Evolutionary conservation across 2,329 filamentous ascomycete genomes (phyloP), one percentile per base, ranked within the genome.

Genomic region (Beauveria varroae): DNA sequence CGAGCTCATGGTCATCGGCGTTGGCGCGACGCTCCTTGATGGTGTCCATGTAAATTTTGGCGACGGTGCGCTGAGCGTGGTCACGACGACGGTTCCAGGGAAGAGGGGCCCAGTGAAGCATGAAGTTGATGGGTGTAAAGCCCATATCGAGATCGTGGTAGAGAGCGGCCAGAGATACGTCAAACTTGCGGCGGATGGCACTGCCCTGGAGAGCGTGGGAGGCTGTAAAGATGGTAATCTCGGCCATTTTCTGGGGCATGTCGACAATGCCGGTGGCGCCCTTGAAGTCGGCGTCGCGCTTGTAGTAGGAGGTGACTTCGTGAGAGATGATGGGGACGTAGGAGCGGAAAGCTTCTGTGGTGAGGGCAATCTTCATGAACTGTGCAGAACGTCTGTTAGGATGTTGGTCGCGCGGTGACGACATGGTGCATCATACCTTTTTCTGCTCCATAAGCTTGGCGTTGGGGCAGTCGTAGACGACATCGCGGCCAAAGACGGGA

Each of bases 361-460:
- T 91, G 59, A 93, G 84, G 64, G 88, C 88, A 68, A 88, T 85
- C 75, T 93, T 93, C 85, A 92, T 89, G 70, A 93, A 91, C 87
- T 84, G 63, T 57, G 63, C 37, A 18, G 16, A 24, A 2, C 3
- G 12, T 16, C 16, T 50, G 62, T 72, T 56, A 69, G 66, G 51
- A 14, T 43, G 30, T 9, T 55, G 53, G 7, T 44, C 6, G 14
- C 20, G 47, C 5, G 6, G 9, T 18, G n/a, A n/a, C 3, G 18
- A 28, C 9, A 40, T 28, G 30, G 49, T 16, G 50, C 40, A 24
- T 16, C n/a, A 12, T 73, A 92, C 90, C 85, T 93, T 95, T 81
- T 96, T 96, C 80, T 96, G 91, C 78, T 96, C 91, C 91, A 96
- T 96, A 71, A 96, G 83, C 77, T 96, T 96, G 62, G 90, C 81